Base-by-base conservation (phyloP, 768 basidiomycete species). In the Rossbeevera mucosa region DNA sequence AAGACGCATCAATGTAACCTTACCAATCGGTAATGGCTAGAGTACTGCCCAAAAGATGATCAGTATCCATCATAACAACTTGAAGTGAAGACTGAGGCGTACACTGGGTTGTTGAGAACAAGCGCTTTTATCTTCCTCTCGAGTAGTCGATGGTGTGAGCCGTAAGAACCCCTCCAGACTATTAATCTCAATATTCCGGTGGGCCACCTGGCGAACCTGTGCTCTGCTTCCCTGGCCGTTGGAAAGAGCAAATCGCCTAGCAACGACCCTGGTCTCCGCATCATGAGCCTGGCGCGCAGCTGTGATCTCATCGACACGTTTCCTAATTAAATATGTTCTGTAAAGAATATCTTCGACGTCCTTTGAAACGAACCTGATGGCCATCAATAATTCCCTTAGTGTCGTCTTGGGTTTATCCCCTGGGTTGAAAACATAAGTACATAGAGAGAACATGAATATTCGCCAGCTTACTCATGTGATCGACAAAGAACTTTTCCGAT, bases 401-500 rank as follows among this genome's bases (percentile, higher is more conserved):
- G 65, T 70, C 7, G 66, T 57, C 14, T 53, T 50, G 8, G 57
- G 63, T 5, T 63, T 54, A 31, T 26, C 26, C n/a, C 53, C 67
- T 67, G 31, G 24, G 5, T 43, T 16, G n/a, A n/a, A 28, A 40
- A 11, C 18, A 26, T 56, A 31, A 60, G 44, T 25, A 30, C 13
- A 26, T n/a, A 8, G 12, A n/a, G 12, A 48, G 7, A 13, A 8
- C 11, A 20, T 2, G 42, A 13, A 2, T 26, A 3, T 6, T 48
- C 5, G 6, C 18, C n/a, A 38, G 25, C 67, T 57, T 40, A 67
- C 65, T 56, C 24, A 67, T 45, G 28, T 62, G 63, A 13, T 65
- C 60, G 8, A 69, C 47, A 11, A 67, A 67, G 48, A 69, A 67
- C 67, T 67, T 44, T 4, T 4, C n/a, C n/a, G 1, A 49, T 5